Evolutionary conservation across 176 grass and related monocot species (phyloP), one percentile per base, ranked within the genome.

Genomic region (Zoysia japonica): DNA sequence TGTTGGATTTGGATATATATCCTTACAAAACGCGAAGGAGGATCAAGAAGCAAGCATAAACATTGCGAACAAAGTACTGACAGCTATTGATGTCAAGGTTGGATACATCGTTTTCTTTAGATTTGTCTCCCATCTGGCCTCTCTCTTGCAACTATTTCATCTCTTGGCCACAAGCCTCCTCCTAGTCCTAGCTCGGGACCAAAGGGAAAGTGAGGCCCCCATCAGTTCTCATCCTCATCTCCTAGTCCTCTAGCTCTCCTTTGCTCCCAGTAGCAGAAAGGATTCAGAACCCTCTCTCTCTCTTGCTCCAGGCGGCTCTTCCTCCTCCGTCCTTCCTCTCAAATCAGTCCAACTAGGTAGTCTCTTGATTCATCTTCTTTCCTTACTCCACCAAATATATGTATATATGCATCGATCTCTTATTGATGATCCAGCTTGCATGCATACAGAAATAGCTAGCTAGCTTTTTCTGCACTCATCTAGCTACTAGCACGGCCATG

Each of bases 171-270:
- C 59, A 44, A 16, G 38, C 19, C 52, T 79, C 69, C 28, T 28
- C 28, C 28, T 28, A 28, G 28, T 28, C 28, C 69, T 65, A 47
- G 77, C 62, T 80, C 70, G 43, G 77, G 78, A 82, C 66, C 87
- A 72, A 89, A 77, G 78, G 82, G 66, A 51, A 85, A 78, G 78
- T 72, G 61, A 76, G 76, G 69, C 43, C 61, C 35, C 67, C 76
- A 57, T 85, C 83, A 72, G 61, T 57, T 80, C 74, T 76, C 73
- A 14, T 17, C 47, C 47, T 77, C 67, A 15, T 74, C 80, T 43
- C 36, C 72, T 77, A 52, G 54, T 15, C 43, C 45, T 51, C 52
- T 65, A 70, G 13, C 8, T 47, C 12, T 69, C 51, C 40, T 17
- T 76, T 65, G 71, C 56, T 76, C 76, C 48, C 54, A n/a, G 49